These are phyloP conservation scores for Fusarium cyanostomum DNA, from an alignment of 2,329 filamentous ascomycete genomes.

Conservation along the genomic window DNA sequence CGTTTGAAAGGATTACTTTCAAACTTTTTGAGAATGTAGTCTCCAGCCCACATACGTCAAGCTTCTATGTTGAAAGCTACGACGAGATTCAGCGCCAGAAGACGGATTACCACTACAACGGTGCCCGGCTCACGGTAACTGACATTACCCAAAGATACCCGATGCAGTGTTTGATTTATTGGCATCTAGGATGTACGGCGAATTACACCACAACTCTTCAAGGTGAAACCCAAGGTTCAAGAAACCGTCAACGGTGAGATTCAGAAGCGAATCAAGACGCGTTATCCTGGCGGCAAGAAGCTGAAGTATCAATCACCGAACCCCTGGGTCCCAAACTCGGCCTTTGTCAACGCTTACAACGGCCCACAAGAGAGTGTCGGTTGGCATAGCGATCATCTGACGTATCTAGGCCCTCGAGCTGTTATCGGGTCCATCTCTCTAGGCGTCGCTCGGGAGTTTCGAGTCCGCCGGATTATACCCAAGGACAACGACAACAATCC, in stretches of 20 bases:
- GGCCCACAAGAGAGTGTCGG: constrained; percentile 85
- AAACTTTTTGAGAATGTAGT: constrained; percentile 91
- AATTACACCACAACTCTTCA: constrained; percentile 77
- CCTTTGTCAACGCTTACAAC: constrained; percentile 94
- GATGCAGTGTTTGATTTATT: constrained; percentile 14
- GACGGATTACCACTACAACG: constrained; percentile 87
- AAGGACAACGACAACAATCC: constrained; percentile 58
- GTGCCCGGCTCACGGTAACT: constrained; percentile 70
- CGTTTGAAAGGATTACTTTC: constrained; percentile 78
- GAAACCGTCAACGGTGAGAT: constrained; percentile 81
- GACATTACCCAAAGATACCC: background rate
- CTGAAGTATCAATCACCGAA: constrained; percentile 79
- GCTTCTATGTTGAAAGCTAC: constrained; percentile 81
- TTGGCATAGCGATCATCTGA: constrained; percentile 92
- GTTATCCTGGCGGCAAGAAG: constrained; percentile 76
- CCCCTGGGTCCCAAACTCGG: constrained; percentile 85
- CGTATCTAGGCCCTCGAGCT: constrained; percentile 88
- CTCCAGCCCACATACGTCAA: constrained; percentile 82
- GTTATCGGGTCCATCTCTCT: constrained; percentile 91
- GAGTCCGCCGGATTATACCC: constrained; percentile 79
- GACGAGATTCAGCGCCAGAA: constrained; percentile 76
- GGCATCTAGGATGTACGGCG: constrained; percentile 72
- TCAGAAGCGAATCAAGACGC: constrained; percentile 71
- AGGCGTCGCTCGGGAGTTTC: constrained; percentile 92
- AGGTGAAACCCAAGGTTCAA: constrained; percentile 75